Evolutionary conservation across 148 eudicot genomes (phyloP), one percentile per base, ranked within the genome.

Genomic region (Dianthus caryophyllus): DNA sequence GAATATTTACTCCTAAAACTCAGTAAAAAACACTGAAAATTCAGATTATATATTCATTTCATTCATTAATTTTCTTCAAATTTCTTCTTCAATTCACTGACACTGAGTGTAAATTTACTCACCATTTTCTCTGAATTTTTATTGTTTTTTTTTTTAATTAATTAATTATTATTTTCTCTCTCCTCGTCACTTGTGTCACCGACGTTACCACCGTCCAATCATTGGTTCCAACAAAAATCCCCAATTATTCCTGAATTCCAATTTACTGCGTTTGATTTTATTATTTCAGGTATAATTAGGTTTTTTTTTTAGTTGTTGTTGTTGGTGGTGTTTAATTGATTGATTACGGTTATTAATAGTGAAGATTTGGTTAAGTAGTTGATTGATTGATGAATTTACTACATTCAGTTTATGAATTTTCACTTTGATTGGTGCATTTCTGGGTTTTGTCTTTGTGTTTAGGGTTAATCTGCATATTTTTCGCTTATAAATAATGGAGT

Each of bases 161-260:
- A 62, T 27, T 18, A 51, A 24, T 11, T 26, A 17, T 5, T 22
- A 29, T 57, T 65, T 17, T 55, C 44, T 71, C 60, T 70, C 27
- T 65, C 57, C 59, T 60, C 61, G 63, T 20, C 65, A 63, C 18
- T 15, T 75, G 61, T 69, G 69, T 59, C 68, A 74, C 77, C 68
- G 77, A 68, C 77, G 70, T 66, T 13, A 41, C 11, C 44, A 41
- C 62, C 30, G 46, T 54, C 33, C 36, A 59, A 65, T 60, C 60
- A 21, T 26, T 70, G 24, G 13, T 22, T 12, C 11, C n/a, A 14
- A 21, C 12, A 43, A 63, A 9, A 43, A 43, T 12, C 16, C 33
- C 47, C 51, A 63, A 62, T 22, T 49, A 63, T 63, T 63, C 66
- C 66, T 24, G 5, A 63, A 62, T 0, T 12, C 15, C 5, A 41